Conservation (phyloP, 129 eudicot genomes). For the Escallonia herrerae region DNA sequence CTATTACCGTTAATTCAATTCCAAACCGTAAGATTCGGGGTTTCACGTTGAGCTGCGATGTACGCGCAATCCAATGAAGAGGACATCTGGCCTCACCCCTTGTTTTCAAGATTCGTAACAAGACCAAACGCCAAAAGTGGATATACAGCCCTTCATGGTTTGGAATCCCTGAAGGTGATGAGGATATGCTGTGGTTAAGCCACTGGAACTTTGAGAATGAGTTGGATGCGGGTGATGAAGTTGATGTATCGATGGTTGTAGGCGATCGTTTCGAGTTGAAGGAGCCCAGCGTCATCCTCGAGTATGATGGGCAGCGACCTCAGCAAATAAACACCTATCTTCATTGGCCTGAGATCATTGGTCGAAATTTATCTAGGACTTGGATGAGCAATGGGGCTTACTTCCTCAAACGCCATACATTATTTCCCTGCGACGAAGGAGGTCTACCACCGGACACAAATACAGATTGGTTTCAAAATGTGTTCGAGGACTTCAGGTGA, state of each 20-base stretch:
- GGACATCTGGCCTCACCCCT: background rate
- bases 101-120: slow-evolving; percentile 13
- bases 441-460: background rate
- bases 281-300: slow-evolving; percentile 19
- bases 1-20: background rate
- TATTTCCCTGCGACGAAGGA: background rate
- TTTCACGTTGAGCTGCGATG: too few relatives aligned
- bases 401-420: slow-evolving; percentile 22
- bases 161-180: too few relatives aligned
- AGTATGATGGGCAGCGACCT: slow-evolving; percentile 17
- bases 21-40: too few relatives aligned
- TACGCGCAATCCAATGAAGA: too few relatives aligned
- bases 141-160: too few relatives aligned
- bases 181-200: too few relatives aligned
- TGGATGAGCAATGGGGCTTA: slow-evolving; percentile 20
- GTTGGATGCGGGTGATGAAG: background rate
- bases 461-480: slow-evolving; percentile 4
- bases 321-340: background rate
- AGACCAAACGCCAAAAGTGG: too few relatives aligned
- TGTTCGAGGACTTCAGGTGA: slow-evolving; percentile 5
- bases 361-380: slow-evolving; percentile 16
- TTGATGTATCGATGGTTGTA: slow-evolving; percentile 10
- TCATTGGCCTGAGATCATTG: slow-evolving; percentile 2
- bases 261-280: slow-evolving; percentile 7
- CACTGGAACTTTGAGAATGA: too few relatives aligned